phyloP scores from a whole-genome alignment of 768 basidiomycete genomes.

The Imleria badia region DNA sequence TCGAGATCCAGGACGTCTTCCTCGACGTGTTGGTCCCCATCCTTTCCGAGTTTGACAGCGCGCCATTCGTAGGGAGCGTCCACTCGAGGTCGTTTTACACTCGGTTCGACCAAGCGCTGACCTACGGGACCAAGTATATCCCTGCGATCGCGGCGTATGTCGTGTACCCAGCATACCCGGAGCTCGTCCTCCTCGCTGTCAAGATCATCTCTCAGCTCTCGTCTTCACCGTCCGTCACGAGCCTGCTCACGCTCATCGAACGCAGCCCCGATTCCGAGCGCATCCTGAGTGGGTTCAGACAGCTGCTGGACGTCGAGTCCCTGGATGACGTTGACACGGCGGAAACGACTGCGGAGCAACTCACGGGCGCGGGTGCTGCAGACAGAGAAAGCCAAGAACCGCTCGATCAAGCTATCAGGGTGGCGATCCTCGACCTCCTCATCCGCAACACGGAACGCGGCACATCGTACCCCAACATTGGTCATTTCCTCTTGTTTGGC shows the following conservation, averaged over 20 bases:
- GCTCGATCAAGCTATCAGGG: constrained; percentile 67
- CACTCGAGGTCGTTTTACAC: constrained; percentile 70
- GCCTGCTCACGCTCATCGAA: constrained; percentile 75
- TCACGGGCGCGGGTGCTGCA: constrained; percentile 74
- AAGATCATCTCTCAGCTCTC: constrained; percentile 74
- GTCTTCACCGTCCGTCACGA: constrained; percentile 63
- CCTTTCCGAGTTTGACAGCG: constrained; percentile 62
- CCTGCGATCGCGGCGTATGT: constrained; percentile 84
- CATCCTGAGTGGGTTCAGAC: constrained; percentile 77
- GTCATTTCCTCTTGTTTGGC: constrained; percentile 86
- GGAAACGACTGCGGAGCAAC: constrained; percentile 58
- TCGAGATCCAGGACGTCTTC: constrained; percentile 88
- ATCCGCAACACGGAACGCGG: constrained; percentile 69
- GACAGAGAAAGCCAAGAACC: constrained; percentile 45
- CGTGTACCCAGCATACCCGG: constrained; percentile 62
- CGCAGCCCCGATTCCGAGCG: constrained; percentile 82
- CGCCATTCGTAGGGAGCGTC: constrained; percentile 51
- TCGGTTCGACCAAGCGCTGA: constrained; percentile 70
- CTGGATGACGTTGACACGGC: constrained; percentile 58
- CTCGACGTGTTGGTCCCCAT: constrained; percentile 83
- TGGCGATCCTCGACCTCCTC: constrained; percentile 79
- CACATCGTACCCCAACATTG: constrained; percentile 74
- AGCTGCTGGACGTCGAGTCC: constrained; percentile 61
- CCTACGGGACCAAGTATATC: constrained; percentile 68
- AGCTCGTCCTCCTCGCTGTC: constrained; percentile 73